Percentiles rank a stretch among this genome's conserved stretches.
Conservation (phyloP, 2,329 filamentous ascomycete species). For the Penicillium sp. region DNA sequence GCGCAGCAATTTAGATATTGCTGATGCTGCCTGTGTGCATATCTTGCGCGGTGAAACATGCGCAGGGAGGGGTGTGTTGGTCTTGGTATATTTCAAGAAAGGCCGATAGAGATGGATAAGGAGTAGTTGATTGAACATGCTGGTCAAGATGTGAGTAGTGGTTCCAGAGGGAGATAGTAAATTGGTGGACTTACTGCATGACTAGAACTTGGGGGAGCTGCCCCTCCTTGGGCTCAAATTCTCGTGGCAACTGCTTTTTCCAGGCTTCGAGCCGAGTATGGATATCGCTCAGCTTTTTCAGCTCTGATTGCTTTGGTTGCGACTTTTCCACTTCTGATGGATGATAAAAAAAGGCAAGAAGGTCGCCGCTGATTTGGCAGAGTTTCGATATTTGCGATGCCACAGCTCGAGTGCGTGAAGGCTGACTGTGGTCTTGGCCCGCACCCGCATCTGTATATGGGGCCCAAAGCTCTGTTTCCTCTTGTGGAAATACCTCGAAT, state of each 20-base stretch:
- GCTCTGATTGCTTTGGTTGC: constrained; percentile 76
- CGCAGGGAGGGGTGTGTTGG: constrained; percentile 78
- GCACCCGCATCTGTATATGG: constrained; percentile 86
- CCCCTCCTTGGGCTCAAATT: constrained; percentile 87
- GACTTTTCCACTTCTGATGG: constrained; percentile 66
- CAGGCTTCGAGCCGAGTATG: constrained; percentile 89
- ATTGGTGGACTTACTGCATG: constrained; percentile 74
- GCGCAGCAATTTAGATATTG: constrained; percentile 91
- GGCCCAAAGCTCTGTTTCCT: constrained; percentile 84
- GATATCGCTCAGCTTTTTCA: constrained; percentile 91
- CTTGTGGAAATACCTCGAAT: constrained; percentile 85
- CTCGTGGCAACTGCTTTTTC: constrained; percentile 79
- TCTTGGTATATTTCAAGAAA: constrained; percentile 86
- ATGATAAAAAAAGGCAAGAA: constrained; percentile 90
- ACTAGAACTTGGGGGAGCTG: constrained; percentile 81
- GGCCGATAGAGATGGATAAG: constrained; percentile 96
- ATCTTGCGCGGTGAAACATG: constrained; percentile 90
- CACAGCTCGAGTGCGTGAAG: constrained; percentile 79
- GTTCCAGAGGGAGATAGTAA: not conserved
- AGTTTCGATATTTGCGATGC: constrained; percentile 80
- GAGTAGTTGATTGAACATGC: constrained; percentile 96
- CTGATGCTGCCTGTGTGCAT: constrained; percentile 85
- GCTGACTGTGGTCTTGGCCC: constrained; percentile 72
- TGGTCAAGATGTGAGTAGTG: constrained; percentile 44
- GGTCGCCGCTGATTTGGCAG: constrained; percentile 91